A percentile compares a stretch with the other conserved stretches of the same genome.
phyloP scores from a whole-genome alignment of 1,139 yeast genomes.

The Zygosaccharomyces pseudobailii region DNA sequence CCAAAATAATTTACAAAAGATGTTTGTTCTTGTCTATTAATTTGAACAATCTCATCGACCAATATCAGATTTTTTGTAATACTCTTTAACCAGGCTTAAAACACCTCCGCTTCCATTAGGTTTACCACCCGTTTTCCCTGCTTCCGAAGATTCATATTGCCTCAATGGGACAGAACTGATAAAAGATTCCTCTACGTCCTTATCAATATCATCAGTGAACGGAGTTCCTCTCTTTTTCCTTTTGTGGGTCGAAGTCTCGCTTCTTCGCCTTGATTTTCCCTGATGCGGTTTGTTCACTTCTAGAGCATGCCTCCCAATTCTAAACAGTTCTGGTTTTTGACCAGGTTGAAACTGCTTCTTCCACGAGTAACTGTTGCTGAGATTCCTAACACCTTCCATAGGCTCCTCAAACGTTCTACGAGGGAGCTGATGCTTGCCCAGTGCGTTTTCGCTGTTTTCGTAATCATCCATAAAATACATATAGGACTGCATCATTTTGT shows the following conservation, averaged over 20 bases:
- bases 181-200: constrained; percentile 20
- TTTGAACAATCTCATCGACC: constrained; percentile 16
- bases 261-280: not conserved
- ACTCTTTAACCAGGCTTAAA: constrained; percentile 76
- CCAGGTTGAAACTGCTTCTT: constrained; percentile 34
- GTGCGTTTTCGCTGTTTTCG: constrained; percentile 42
- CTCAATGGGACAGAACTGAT: constrained; percentile 29
- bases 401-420: constrained; percentile 12
- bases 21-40: not conserved
- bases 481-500: constrained; percentile 89
- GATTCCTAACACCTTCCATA: constrained; percentile 7
- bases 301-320: constrained; percentile 16
- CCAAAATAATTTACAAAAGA: not conserved
- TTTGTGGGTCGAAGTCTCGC: not conserved
- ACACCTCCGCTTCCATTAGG: constrained; percentile 58
- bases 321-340: constrained; percentile 26
- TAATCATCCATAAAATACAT: constrained; percentile 82
- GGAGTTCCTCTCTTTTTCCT: constrained; percentile 1
- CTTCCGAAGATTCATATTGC: constrained; percentile 31
- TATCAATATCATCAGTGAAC: constrained; percentile 4
- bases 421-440: constrained; percentile 35
- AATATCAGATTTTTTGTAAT: constrained; percentile 57
- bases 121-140: constrained; percentile 47
- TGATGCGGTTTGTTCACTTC: constrained; percentile 4
- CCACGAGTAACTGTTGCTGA: constrained; percentile 31